Percentiles rank a stretch among this genome's conserved stretches.
These are phyloP conservation scores for Lasiosphaeria hispida DNA, from an alignment of 495 filamentous ascomycete species.

Conservation along the genomic window DNA sequence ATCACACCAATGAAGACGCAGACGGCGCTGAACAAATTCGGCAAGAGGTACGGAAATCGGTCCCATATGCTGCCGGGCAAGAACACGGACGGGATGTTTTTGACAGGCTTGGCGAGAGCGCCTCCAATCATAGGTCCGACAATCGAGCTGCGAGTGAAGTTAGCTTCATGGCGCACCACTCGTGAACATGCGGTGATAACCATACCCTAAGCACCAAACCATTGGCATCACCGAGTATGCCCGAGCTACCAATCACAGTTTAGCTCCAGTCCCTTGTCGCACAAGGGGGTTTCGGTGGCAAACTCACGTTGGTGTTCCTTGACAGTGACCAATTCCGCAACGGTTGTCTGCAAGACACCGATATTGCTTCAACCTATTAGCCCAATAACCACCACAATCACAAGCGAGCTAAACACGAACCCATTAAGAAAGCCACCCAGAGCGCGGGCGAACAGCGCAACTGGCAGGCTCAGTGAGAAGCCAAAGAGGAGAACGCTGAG, in stretches of 20 bases:
- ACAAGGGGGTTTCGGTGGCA: neutral
- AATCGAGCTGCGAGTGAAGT: constrained; percentile 53
- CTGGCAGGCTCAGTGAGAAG: constrained; percentile 78
- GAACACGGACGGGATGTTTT: constrained; percentile 77
- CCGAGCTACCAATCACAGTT: constrained; percentile 55
- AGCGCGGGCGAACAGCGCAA: constrained; percentile 83
- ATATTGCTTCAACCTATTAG: constrained; percentile 62
- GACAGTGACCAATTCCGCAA: constrained; percentile 85
- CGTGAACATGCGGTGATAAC: constrained; percentile 3
- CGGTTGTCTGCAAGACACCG: constrained; percentile 91
- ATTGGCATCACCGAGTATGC: constrained; percentile 98
- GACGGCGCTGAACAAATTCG: constrained; percentile 84
- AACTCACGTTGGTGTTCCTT: constrained; percentile 84
- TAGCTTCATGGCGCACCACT: constrained; percentile 6
- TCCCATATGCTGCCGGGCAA: constrained; percentile 73
- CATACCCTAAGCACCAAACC: constrained; percentile 90
- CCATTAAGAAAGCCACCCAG: constrained; percentile 92
- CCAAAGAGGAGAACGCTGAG: constrained; percentile 94
- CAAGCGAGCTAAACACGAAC: constrained; percentile 44
- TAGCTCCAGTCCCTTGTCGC: constrained; percentile 2
- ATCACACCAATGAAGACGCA: constrained; percentile 75
- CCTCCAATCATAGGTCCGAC: constrained; percentile 89
- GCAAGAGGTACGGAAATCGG: constrained; percentile 83
- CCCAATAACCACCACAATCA: neutral
- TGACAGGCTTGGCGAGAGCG: constrained; percentile 79